These are phyloP conservation scores for Suillus clintonianus DNA, from an alignment of 768 basidiomycete species.

Conservation along the genomic window DNA sequence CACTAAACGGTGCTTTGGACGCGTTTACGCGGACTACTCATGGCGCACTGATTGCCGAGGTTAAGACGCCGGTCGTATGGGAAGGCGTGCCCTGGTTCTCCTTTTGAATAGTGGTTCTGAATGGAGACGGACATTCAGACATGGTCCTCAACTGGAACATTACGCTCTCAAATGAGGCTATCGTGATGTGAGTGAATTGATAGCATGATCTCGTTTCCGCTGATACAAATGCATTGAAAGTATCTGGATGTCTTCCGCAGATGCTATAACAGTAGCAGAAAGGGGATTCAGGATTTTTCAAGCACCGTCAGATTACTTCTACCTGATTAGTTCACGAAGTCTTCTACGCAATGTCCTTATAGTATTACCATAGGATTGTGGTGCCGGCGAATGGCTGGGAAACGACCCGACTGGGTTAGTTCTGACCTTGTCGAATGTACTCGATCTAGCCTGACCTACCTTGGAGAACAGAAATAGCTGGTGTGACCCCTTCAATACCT, in stretches of 20 bases:
- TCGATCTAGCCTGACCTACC: neutral
- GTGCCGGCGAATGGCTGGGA: slow-evolving; percentile 72
- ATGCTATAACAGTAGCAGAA: slow-evolving; percentile 59
- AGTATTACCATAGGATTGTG: slow-evolving; percentile 52
- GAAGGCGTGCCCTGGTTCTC: slow-evolving; percentile 29
- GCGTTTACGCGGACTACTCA: slow-evolving; percentile 40
- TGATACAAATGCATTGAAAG: slow-evolving; percentile 29
- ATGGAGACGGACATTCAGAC: slow-evolving; percentile 38
- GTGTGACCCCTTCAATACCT: slow-evolving; percentile 81
- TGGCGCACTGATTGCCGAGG: slow-evolving; percentile 25
- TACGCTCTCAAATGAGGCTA: slow-evolving; percentile 46
- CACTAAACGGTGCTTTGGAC: slow-evolving; percentile 42
- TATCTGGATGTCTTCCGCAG: slow-evolving; percentile 71
- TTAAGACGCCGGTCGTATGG: slow-evolving; percentile 54
- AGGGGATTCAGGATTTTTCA: slow-evolving; percentile 68
- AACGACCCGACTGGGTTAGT: slow-evolving; percentile 43
- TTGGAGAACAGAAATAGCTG: slow-evolving; percentile 52
- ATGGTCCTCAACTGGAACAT: slow-evolving; percentile 63
- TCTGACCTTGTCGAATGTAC: neutral
- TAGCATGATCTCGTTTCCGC: slow-evolving; percentile 7
- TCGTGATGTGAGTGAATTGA: slow-evolving; percentile 51
- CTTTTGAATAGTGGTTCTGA: neutral
- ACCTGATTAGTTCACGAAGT: slow-evolving; percentile 42
- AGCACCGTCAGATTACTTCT: slow-evolving; percentile 75
- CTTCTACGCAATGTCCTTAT: neutral